Evolutionary conservation across 2,329 filamentous ascomycete genomes (phyloP).

Genomic region (Neofusicoccum sp.): DNA sequence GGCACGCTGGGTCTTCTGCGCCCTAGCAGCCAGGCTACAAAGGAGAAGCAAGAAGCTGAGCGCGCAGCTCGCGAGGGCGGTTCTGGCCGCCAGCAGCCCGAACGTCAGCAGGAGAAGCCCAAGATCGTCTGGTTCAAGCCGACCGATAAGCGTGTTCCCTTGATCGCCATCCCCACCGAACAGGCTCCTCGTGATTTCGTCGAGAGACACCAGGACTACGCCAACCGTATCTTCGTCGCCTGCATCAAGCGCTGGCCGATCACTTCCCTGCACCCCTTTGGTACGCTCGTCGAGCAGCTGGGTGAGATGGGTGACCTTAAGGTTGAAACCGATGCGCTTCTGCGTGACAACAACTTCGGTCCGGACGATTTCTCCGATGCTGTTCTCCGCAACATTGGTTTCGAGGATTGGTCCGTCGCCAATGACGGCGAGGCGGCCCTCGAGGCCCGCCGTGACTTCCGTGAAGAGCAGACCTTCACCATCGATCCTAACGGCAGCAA

Average conservation of each 20-base stretch:
- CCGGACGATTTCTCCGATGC: conserved; percentile 98
- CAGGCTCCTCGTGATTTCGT: conserved; percentile 97
- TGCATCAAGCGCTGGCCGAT: conserved; percentile 99
- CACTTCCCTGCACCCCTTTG: conserved; percentile 97
- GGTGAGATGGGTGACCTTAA: conserved; percentile 97
- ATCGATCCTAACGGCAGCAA: conserved; percentile 86
- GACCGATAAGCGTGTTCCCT: conserved; percentile 95
- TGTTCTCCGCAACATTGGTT: conserved; percentile 87
- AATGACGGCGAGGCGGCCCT: conserved; percentile 79
- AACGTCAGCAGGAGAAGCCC: conserved; percentile 89
- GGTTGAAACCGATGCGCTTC: conserved; percentile 94
- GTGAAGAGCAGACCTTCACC: conserved; percentile 84
- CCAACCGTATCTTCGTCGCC: conserved; percentile 96
- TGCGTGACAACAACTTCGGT: conserved; percentile 98
- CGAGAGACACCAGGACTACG: conserved; percentile 96
- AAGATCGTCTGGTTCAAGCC: conserved; percentile 99
- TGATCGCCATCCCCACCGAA: conserved; percentile 97
- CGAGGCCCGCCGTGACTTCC: conserved; percentile 82
- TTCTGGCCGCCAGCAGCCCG: conserved; percentile 72
- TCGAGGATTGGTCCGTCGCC: conserved; percentile 86
- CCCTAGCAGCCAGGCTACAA: conserved; percentile 96
- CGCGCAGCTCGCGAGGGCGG: conserved; percentile 85
- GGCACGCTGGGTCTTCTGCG: conserved; percentile 91
- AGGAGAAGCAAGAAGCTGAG: conserved; percentile 99
- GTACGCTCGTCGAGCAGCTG: conserved; percentile 94